Conservation (phyloP, 495 filamentous ascomycete genomes). For the Cairneyella variabilis region DNA sequence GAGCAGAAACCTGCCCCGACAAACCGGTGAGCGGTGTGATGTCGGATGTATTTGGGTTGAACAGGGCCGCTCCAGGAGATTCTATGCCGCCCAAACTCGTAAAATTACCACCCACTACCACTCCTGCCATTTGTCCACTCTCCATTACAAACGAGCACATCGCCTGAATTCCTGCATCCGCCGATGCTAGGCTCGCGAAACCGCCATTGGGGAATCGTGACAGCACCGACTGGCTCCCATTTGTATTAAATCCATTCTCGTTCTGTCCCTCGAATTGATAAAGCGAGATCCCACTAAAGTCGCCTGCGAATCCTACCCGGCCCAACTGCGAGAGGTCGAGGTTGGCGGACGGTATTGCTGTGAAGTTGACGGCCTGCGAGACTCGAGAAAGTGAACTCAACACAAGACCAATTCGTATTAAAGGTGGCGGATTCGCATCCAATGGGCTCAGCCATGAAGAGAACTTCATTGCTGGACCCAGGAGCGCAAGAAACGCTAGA, state of each 20-base stretch:
- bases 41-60: constrained; percentile 61
- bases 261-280: constrained; percentile 81
- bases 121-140: constrained; percentile 63
- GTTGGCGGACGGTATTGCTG: constrained; percentile 66
- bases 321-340: constrained; percentile 81
- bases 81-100: constrained; percentile 78
- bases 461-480: constrained; percentile 23
- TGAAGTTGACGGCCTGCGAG: constrained; percentile 64
- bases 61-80: constrained; percentile 76
- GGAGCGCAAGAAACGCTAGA: constrained; percentile 3
- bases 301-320: constrained; percentile 78
- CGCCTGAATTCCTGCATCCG: constrained; percentile 77
- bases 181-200: constrained; percentile 65
- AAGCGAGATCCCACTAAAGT: constrained; percentile 88
- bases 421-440: constrained; percentile 3
- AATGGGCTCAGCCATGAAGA: constrained; percentile 24
- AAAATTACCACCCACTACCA: constrained; percentile 92
- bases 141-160: constrained; percentile 79
- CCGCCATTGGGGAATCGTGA: constrained; percentile 81
- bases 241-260: constrained; percentile 58
- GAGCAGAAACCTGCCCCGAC: constrained; percentile 70
- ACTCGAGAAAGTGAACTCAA: constrained; percentile 29
- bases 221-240: constrained; percentile 79
- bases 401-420: constrained; percentile 13
- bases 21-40: constrained; percentile 74